phyloP scores from a whole-genome alignment of 75 land plant genomes.

The Selaginella moellendorffii region DNA sequence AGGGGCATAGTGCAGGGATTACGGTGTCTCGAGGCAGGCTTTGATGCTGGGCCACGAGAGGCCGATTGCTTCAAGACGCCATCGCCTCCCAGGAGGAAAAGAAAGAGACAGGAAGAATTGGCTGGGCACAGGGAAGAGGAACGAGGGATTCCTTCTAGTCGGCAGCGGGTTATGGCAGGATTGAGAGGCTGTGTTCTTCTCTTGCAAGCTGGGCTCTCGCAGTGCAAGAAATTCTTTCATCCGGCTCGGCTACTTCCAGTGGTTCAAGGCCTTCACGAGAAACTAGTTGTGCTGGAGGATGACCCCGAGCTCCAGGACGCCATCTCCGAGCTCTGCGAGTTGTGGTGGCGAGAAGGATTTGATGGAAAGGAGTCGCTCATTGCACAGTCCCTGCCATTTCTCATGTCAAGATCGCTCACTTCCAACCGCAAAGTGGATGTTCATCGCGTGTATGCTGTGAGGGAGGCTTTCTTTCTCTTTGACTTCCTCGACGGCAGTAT shows the following conservation, averaged over 20 bases:
- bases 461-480: constrained; percentile 53
- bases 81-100: background rate
- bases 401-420: constrained; percentile 46
- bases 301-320: constrained; percentile 32
- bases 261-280: constrained; percentile 39
- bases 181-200: constrained; percentile 9
- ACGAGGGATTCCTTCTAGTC: no score
- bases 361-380: constrained; percentile 42
- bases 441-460: constrained; percentile 36
- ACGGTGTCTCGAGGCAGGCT: background rate
- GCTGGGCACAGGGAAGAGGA: no score
- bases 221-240: constrained; percentile 28
- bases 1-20: background rate
- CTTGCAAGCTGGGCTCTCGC: constrained; percentile 24
- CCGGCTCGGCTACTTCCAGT: constrained; percentile 30
- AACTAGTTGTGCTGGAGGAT: constrained; percentile 41
- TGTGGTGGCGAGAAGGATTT: constrained; percentile 60
- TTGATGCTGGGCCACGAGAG: background rate
- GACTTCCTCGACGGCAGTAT: constrained; percentile 72
- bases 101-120: background rate
- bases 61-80: background rate
- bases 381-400: constrained; percentile 48
- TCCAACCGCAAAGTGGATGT: constrained; percentile 46
- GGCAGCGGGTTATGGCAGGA: no score
- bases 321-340: constrained; percentile 52